phyloP scores from a whole-genome alignment of 1,284 basidiomycete species.

The Tilletiopsis washingtonensis region DNA sequence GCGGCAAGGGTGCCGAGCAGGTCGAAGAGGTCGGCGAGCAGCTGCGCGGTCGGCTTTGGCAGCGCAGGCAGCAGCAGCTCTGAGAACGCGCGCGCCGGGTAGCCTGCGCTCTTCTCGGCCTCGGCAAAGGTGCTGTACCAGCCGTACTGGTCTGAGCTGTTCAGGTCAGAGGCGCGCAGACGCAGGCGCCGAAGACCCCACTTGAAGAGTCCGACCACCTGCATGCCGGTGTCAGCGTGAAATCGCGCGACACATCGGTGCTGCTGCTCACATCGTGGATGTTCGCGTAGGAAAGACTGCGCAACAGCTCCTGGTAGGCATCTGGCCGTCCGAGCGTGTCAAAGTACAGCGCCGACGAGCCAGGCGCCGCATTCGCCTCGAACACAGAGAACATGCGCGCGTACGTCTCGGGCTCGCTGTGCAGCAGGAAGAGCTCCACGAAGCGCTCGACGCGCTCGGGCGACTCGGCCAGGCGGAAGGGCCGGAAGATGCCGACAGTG shows the following conservation, averaged over 20 bases:
- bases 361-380: constrained; percentile 5
- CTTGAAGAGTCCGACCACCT: constrained; percentile 22
- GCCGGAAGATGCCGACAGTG: constrained; percentile 29
- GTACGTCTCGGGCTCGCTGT: constrained; percentile 20
- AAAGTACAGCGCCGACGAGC: background rate
- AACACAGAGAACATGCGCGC: constrained; percentile 20
- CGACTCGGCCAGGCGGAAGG: constrained; percentile 28
- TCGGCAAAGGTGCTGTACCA: constrained; percentile 31
- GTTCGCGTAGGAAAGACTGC: constrained; percentile 21
- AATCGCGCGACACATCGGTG: background rate
- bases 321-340: constrained; percentile 2
- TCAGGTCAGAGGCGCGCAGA: constrained; percentile 17
- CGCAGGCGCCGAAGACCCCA: constrained; percentile 31
- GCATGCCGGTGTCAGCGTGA: background rate
- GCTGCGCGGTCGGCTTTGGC: constrained; percentile 15
- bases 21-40: constrained; percentile 22
- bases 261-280: constrained; percentile 16
- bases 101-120: constrained; percentile 14
- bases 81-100: constrained; percentile 19
- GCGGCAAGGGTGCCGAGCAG: constrained; percentile 28
- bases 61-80: constrained; percentile 19
- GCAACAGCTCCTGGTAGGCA: constrained; percentile 16
- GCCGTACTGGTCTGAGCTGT: constrained; percentile 9
- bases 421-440: constrained; percentile 29
- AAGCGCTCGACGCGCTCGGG: constrained; percentile 16